Evolutionary conservation across 2,329 filamentous ascomycete species (phyloP).

Genomic region (Verticillium dahliae): DNA sequence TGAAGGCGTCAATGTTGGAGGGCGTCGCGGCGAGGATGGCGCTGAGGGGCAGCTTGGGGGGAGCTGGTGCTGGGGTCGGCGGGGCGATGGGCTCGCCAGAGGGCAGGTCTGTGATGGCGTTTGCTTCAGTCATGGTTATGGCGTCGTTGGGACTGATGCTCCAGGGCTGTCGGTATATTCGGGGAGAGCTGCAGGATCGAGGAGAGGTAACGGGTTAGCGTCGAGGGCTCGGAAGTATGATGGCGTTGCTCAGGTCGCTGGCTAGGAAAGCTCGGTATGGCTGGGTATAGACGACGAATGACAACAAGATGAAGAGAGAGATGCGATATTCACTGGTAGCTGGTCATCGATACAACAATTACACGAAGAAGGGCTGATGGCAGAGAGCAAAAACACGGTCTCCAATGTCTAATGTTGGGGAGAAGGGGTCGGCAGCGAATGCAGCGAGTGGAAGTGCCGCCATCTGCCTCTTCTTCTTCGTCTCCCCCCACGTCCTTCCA

Average conservation of each 20-base stretch:
- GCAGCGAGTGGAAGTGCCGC: background rate
- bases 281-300: background rate
- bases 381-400: background rate
- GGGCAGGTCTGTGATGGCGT: slow-evolving; percentile 24
- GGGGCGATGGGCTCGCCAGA: slow-evolving; percentile 28
- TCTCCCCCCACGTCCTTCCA: background rate
- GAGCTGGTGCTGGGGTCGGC: slow-evolving; percentile 14
- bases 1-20: slow-evolving; percentile 42
- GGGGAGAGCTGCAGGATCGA: background rate
- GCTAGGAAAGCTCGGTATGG: background rate
- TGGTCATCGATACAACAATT: background rate
- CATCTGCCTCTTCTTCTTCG: background rate
- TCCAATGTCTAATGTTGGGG: background rate
- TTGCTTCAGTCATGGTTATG: slow-evolving; percentile 10
- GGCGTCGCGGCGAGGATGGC: slow-evolving; percentile 27
- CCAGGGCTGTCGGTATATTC: background rate
- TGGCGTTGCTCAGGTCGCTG: background rate
- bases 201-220: background rate
- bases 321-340: background rate
- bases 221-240: background rate
- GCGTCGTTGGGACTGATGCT: background rate
- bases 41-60: slow-evolving; percentile 16
- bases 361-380: background rate
- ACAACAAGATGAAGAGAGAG: background rate
- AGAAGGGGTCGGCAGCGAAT: background rate